These are phyloP conservation scores for Onygenales sp. DNA, from an alignment of 2,329 filamentous ascomycete species.

Conservation along the genomic window DNA sequence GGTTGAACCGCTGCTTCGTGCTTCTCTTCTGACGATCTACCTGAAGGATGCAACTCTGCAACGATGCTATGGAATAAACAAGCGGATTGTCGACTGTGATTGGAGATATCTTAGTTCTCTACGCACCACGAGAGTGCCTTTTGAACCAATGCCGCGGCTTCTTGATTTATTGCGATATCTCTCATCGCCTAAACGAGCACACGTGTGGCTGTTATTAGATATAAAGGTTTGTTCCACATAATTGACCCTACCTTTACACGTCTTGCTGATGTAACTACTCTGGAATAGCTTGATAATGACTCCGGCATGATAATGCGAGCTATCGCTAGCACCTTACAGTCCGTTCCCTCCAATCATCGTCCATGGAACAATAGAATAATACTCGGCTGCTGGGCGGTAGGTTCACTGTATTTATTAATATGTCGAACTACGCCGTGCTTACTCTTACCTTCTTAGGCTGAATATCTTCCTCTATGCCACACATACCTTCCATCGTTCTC, in stretches of 20 bases:
- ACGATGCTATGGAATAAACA: conserved; percentile 69
- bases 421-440: conserved; percentile 2
- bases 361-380: conserved; percentile 68
- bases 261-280: neutral
- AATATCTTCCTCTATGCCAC: conserved; percentile 57
- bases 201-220: conserved; percentile 76
- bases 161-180: conserved; percentile 66
- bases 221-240: conserved; percentile 59
- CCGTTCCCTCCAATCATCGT: conserved; percentile 36
- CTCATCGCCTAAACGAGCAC: conserved; percentile 50
- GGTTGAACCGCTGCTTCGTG: neutral
- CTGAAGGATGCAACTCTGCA: conserved; percentile 62
- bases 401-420: conserved; percentile 42
- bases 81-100: conserved; percentile 63
- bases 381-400: conserved; percentile 71
- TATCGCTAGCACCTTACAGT: conserved; percentile 54
- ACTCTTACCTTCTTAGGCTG: conserved; percentile 36
- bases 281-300: conserved; percentile 25
- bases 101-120: conserved; percentile 65
- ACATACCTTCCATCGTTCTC: conserved; percentile 38
- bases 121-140: conserved; percentile 57
- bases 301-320: conserved; percentile 60
- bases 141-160: conserved; percentile 63
- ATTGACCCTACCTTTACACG: neutral
- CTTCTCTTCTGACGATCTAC: neutral